Base-by-base conservation (phyloP, 768 basidiomycete genomes). In the Cyclocybe cylindracea region DNA sequence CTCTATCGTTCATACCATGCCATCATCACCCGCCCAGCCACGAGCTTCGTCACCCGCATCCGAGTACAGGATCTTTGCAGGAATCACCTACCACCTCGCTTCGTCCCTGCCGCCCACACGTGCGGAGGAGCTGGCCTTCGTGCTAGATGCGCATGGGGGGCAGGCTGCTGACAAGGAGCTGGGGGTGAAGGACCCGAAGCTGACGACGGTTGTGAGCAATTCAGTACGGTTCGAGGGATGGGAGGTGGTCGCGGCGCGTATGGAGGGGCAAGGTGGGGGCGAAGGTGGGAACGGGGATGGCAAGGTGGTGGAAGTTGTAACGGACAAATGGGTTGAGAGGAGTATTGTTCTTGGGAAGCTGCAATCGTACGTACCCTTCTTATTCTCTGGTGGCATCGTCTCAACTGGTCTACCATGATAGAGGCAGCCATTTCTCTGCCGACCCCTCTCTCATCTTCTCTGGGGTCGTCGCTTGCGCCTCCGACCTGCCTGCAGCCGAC, bases 401-500 rank as follows among this genome's bases (percentile, higher is more conserved):
- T 33, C 7, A 37, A 34, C 11, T 50, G 50, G 24, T 24, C 14
- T 10, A 58, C 34, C 37, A 19, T 52, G 34, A 8, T 29, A 85
- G 83, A 18, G 64, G 83, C 5, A 66, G 78, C 19, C 82, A 74
- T 62, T 94, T 85, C 70, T 94, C 92, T 2, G 75, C 90, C 2
- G 85, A 93, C 64, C 89, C 89, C 0, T 66, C 77, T 1, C 82
- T 84, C 76, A 77, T 94, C 43, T 95, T 96, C 70, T 94, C 92
- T 6, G 90, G 90, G 1, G 75, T 94, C 14, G 80, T 88, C 8
- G 89, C 85, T 0, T 86, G 86, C 60, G 82, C 85, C 3, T 48
- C 58, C 7, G 56, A 88, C 80, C 72, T 93, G 4, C 80, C 85
- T 0, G 45, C 73, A 1, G 56, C 81, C 7, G 94, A 96, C 65